Percentiles rank a stretch among this genome's conserved stretches.
Conservation (phyloP, 2,329 filamentous ascomycete species). For the Aspergillus fructus region DNA sequence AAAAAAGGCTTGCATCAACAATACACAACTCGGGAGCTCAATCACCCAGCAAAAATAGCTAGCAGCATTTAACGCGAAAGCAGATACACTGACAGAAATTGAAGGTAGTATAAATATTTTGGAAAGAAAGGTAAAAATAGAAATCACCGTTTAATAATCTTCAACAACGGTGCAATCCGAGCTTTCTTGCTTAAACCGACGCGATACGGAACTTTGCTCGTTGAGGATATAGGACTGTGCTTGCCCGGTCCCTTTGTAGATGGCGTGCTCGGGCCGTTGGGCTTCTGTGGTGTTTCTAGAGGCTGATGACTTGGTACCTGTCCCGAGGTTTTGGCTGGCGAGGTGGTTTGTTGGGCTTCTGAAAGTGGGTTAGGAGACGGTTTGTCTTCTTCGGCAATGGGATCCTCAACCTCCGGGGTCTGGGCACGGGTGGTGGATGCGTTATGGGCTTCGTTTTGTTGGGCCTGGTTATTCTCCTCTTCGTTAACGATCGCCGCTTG, state of each 20-base stretch:
- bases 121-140: neutral
- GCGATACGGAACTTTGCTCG: constrained; percentile 42
- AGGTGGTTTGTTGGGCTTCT: neutral
- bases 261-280: constrained; percentile 7
- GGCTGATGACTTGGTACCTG: neutral
- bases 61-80: neutral
- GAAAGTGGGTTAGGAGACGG: neutral
- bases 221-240: constrained; percentile 42
- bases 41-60: neutral
- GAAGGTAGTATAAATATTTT: neutral
- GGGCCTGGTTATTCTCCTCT: neutral
- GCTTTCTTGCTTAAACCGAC: constrained; percentile 52
- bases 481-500: neutral
- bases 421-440: neutral
- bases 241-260: constrained; percentile 33
- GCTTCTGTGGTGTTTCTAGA: constrained; percentile 18
- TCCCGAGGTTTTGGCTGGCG: neutral
- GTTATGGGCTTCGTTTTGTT: neutral
- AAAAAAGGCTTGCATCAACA: neutral
- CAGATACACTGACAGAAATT: neutral
- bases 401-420: neutral
- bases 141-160: constrained; percentile 40
- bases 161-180: constrained; percentile 50
- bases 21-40: neutral
- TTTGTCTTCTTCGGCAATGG: neutral